Base-by-base conservation (phyloP, 2,329 filamentous ascomycete genomes). In the Aspergillaceae sp. region DNA sequence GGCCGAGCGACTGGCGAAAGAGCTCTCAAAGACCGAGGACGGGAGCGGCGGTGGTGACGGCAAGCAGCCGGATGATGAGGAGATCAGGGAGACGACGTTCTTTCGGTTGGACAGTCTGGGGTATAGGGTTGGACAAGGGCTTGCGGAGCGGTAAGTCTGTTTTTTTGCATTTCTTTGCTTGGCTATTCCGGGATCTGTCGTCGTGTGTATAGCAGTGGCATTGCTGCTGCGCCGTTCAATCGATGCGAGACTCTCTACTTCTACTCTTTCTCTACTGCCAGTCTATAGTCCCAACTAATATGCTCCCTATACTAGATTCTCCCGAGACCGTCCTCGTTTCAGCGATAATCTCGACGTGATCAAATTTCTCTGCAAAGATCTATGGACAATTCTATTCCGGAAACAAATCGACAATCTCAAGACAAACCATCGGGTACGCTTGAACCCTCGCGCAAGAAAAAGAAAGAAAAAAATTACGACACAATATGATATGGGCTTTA, bases 371-470 rank as follows among this genome's bases (percentile, higher is more conserved):
- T 98, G 92, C 79, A 98, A 98, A 73, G 92, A 98, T 66, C 76
- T 98, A 40, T 98, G 92, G 92, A 89, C 82, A 32, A 76, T 97
- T 19, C 80, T 96, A 10, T 98, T 96, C 68, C 79, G 87, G 64
- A 98, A 98, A 70, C 94, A 97, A 67, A 87, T 98, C 61, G 92
- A 98, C 69, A 98, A 98, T 65, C 76, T 98, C 41, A 98, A 98
- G 71, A 98, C 92, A 6, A 98, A 98, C 63, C 92, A 98, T 65
- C 76, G 92, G 58, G 85, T 88, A 72, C 11, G 75, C 30, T 32
- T 32, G 30, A 32, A 32, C 8, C 30, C 19, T 19, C 26, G 35
- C 28, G 27, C 29, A 29, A 42, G 41, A 29, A 41, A 19, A 9
- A 10, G 38, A 26, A 29, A n/a, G n/a, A n/a, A 19, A 19, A 19